phyloP scores from a whole-genome alignment of 148 eudicot species.

The Dianthus caryophyllus region DNA sequence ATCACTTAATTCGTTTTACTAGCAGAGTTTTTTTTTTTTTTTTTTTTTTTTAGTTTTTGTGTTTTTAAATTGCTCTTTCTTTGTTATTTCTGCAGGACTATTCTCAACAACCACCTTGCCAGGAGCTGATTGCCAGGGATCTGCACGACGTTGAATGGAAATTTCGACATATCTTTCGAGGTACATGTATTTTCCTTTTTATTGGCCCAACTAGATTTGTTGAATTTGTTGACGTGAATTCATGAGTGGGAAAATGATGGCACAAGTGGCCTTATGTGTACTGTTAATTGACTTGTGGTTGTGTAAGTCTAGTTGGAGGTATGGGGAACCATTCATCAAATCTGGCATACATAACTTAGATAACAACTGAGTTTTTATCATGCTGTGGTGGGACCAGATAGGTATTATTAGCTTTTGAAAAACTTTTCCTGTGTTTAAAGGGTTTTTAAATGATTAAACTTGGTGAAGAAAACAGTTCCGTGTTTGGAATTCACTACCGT shows the following conservation, averaged over 20 bases:
- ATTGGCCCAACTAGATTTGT: not conserved
- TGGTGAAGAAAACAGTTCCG: not conserved
- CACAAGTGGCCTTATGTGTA: not conserved
- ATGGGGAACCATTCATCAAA: constrained; percentile 9
- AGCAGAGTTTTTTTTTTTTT: not conserved
- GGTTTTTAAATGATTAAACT: too few species aligned
- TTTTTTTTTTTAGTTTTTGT: not conserved
- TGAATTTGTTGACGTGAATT: constrained; percentile 5
- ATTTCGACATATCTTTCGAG: constrained; percentile 94
- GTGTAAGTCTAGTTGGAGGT: not conserved
- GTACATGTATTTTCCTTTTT: constrained; percentile 30
- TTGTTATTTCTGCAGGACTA: constrained; percentile 54
- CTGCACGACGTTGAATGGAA: constrained; percentile 98
- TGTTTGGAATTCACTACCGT: not conserved
- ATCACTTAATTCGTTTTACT: constrained; percentile 1
- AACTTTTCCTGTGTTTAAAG: not conserved
- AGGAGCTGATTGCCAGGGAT: constrained; percentile 96
- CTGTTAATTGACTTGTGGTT: constrained; percentile 8
- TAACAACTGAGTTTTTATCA: not conserved
- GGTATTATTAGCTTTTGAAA: constrained; percentile 2
- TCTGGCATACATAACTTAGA: not conserved
- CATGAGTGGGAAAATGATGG: constrained; percentile 7
- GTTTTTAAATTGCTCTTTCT: constrained; percentile 9
- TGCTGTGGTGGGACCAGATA: constrained; percentile 6
- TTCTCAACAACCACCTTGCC: constrained; percentile 89